Conservation (phyloP, 805 yeast species). For the Saturnispora besseyi region DNA sequence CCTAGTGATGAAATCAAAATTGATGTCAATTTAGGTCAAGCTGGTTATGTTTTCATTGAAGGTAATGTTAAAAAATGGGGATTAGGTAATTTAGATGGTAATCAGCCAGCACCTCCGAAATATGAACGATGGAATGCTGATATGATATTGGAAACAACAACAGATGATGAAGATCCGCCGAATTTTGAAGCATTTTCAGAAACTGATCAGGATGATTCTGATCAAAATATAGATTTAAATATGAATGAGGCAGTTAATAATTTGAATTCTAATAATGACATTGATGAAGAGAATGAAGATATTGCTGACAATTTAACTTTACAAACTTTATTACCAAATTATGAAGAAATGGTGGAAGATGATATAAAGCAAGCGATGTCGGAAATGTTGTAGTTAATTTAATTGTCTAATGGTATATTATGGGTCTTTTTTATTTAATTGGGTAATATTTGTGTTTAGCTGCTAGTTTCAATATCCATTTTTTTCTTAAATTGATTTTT, state of each 20-base stretch:
- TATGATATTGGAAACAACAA: conserved; percentile 54
- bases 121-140: conserved; percentile 76
- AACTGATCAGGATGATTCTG: conserved; percentile 17
- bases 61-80: conserved; percentile 96
- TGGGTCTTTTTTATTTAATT: not conserved
- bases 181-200: conserved; percentile 38
- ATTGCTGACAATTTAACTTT: conserved; percentile 23
- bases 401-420: not conserved
- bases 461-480: not conserved
- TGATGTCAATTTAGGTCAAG: conserved; percentile 89
- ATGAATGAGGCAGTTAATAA: conserved; percentile 2
- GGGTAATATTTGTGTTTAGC: not conserved
- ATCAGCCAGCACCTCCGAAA: conserved; percentile 88
- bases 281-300: not conserved
- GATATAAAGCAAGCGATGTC: conserved; percentile 15
- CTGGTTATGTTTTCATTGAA: conserved; percentile 84
- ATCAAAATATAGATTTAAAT: conserved; percentile 23
- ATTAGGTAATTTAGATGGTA: conserved; percentile 82
- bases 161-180: conserved; percentile 47
- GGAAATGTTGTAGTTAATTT: conserved; percentile 6
- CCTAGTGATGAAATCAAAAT: conserved; percentile 55
- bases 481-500: not conserved
- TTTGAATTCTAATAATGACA: not conserved
- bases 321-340: conserved; percentile 20
- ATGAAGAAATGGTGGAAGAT: conserved; percentile 13